These are phyloP conservation scores for Penicillium sp. DNA, from an alignment of 2,329 filamentous ascomycete genomes.

Conservation along the genomic window DNA sequence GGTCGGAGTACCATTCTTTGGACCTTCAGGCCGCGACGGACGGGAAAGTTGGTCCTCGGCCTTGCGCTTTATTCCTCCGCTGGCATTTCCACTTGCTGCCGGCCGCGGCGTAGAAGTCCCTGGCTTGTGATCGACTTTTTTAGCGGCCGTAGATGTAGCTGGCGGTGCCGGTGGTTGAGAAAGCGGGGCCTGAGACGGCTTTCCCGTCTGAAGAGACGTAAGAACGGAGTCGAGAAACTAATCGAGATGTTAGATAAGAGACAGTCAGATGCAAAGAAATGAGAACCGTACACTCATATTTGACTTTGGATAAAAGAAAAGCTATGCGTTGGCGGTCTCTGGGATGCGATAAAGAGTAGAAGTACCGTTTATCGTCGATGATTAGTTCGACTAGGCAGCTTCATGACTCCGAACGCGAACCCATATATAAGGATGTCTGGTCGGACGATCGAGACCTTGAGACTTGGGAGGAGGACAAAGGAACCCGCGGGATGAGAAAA, in stretches of 20 bases:
- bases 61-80: slow-evolving; percentile 41
- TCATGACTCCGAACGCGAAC: slow-evolving; percentile 40
- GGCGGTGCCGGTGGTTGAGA: slow-evolving; percentile 26
- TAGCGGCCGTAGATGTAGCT: slow-evolving; percentile 21
- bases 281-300: slow-evolving; percentile 41
- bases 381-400: slow-evolving; percentile 37
- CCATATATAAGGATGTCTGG: slow-evolving; percentile 19
- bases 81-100: slow-evolving; percentile 19
- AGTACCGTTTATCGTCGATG: slow-evolving; percentile 37
- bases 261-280: neutral
- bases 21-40: slow-evolving; percentile 26
- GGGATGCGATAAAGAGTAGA: slow-evolving; percentile 15
- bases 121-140: slow-evolving; percentile 24
- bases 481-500: neutral
- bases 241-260: slow-evolving; percentile 22
- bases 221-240: slow-evolving; percentile 54
- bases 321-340: neutral
- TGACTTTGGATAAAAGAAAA: neutral
- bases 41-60: slow-evolving; percentile 42
- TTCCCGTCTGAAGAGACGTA: slow-evolving; percentile 49
- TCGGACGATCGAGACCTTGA: neutral
- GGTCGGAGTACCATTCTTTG: slow-evolving; percentile 17
- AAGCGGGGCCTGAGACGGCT: slow-evolving; percentile 30
- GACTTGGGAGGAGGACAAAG: neutral
- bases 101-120: slow-evolving; percentile 2